Conservation (phyloP, 768 basidiomycete species). For the Saitozyma podzolica region DNA sequence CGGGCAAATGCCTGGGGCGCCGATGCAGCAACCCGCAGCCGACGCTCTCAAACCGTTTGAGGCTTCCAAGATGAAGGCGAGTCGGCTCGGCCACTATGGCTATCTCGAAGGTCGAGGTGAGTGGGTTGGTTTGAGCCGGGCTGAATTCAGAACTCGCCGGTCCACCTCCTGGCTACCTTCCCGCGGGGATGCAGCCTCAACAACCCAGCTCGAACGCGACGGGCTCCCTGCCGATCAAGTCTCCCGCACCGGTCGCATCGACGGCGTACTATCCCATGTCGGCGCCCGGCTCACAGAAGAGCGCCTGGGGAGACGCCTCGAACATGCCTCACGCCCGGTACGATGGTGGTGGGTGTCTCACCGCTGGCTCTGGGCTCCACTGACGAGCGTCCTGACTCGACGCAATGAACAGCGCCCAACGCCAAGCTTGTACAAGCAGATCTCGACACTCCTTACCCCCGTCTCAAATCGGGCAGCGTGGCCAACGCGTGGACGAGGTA, state of each 20-base stretch:
- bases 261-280: slow-evolving; percentile 12
- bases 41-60: slow-evolving; percentile 30
- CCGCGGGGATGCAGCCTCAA: slow-evolving; percentile 36
- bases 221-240: background rate
- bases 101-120: slow-evolving; percentile 48
- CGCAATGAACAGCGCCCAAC: no score
- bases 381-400: background rate
- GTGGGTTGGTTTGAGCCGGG: slow-evolving; percentile 5
- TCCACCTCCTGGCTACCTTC: slow-evolving; percentile 40
- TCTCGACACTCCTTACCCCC: slow-evolving; percentile 41
- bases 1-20: background rate
- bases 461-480: slow-evolving; percentile 19
- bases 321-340: slow-evolving; percentile 33
- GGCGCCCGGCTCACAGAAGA: background rate
- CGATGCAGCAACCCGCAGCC: background rate
- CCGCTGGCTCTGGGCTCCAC: background rate
- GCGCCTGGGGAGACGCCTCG: slow-evolving; percentile 25
- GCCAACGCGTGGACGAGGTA: slow-evolving; percentile 31
- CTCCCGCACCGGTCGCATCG: slow-evolving; percentile 9
- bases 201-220: slow-evolving; percentile 3
- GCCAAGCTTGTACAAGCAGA: slow-evolving; percentile 10
- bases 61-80: slow-evolving; percentile 36
- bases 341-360: slow-evolving; percentile 37
- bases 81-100: slow-evolving; percentile 45
- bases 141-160: slow-evolving; percentile 42